A percentile compares a stretch with the other conserved stretches of the same genome.
Evolutionary conservation across 1,139 yeast species (phyloP).

Genomic region (Yamadazyma trypodendri): DNA sequence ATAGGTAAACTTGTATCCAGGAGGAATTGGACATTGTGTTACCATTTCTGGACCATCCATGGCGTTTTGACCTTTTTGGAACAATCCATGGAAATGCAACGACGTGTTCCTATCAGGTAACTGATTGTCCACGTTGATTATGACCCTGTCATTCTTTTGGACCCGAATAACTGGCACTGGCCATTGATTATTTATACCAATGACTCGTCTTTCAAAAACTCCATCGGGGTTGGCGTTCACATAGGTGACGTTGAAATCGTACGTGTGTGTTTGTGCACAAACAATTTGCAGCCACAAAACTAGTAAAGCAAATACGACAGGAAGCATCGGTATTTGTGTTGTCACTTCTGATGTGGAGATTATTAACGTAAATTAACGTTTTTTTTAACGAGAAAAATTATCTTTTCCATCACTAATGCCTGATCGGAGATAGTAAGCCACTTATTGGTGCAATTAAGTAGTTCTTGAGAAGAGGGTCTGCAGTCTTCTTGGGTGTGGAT

Average conservation of each 20-base stretch:
- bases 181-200: slow-evolving; percentile 80
- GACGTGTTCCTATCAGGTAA: slow-evolving; percentile 67
- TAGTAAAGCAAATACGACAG: slow-evolving; percentile 27
- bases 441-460: no score
- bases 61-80: slow-evolving; percentile 67
- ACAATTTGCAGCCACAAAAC: slow-evolving; percentile 15
- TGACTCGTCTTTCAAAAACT: slow-evolving; percentile 55
- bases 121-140: slow-evolving; percentile 67
- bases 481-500: no score
- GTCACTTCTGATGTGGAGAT: no score
- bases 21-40: slow-evolving; percentile 84
- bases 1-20: slow-evolving; percentile 65
- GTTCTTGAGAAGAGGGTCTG: no score
- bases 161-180: slow-evolving; percentile 82
- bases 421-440: no score
- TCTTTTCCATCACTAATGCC: no score
- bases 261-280: slow-evolving; percentile 57
- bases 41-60: slow-evolving; percentile 91
- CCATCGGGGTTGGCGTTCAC: slow-evolving; percentile 79
- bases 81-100: slow-evolving; percentile 89
- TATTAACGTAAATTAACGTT: not conserved
- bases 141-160: slow-evolving; percentile 72
- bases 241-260: slow-evolving; percentile 75
- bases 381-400: no score
- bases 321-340: no score